A percentile compares a stretch with the other conserved stretches of the same genome.
Conservation (phyloP, 768 basidiomycete species). For the Lactifluus echinatus region DNA sequence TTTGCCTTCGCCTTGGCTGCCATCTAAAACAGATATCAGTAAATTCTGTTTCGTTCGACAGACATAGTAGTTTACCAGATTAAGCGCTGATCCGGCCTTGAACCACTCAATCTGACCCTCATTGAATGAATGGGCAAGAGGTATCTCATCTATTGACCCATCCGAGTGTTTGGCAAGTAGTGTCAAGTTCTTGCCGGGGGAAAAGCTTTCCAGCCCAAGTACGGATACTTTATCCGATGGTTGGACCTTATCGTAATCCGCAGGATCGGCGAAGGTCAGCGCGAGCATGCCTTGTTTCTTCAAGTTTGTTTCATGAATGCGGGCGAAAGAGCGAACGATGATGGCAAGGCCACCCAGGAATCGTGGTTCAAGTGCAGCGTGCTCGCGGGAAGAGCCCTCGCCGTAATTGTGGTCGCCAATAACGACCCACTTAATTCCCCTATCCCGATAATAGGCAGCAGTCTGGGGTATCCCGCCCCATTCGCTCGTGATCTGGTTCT, state of each 20-base stretch:
- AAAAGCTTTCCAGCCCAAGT: slow-evolving; percentile 78
- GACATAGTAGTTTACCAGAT: slow-evolving; percentile 48
- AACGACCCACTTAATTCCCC: slow-evolving; percentile 93
- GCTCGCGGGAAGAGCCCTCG: slow-evolving; percentile 96
- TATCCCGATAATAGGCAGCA: slow-evolving; percentile 81
- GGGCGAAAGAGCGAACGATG: slow-evolving; percentile 93
- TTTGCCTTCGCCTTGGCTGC: slow-evolving; percentile 9
- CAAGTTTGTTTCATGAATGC: slow-evolving; percentile 96
- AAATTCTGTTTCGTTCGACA: not conserved
- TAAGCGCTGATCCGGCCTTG: slow-evolving; percentile 93
- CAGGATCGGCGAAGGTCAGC: slow-evolving; percentile 83
- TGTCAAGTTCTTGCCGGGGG: slow-evolving; percentile 87
- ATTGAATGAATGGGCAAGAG: slow-evolving; percentile 90
- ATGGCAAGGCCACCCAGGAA: slow-evolving; percentile 93
- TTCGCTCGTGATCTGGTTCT: slow-evolving; percentile 83
- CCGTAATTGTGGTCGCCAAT: slow-evolving; percentile 95
- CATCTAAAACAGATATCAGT: slow-evolving; percentile 9
- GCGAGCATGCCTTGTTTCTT: slow-evolving; percentile 99
- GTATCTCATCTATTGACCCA: slow-evolving; percentile 66
- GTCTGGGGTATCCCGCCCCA: slow-evolving; percentile 79
- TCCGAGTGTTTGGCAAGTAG: slow-evolving; percentile 76
- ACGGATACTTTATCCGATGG: slow-evolving; percentile 87
- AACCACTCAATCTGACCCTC: slow-evolving; percentile 98
- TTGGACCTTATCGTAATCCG: slow-evolving; percentile 88
- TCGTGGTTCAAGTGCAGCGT: slow-evolving; percentile 92